Conservation (phyloP, 768 basidiomycete species). For the Termitomyces sp. region DNA sequence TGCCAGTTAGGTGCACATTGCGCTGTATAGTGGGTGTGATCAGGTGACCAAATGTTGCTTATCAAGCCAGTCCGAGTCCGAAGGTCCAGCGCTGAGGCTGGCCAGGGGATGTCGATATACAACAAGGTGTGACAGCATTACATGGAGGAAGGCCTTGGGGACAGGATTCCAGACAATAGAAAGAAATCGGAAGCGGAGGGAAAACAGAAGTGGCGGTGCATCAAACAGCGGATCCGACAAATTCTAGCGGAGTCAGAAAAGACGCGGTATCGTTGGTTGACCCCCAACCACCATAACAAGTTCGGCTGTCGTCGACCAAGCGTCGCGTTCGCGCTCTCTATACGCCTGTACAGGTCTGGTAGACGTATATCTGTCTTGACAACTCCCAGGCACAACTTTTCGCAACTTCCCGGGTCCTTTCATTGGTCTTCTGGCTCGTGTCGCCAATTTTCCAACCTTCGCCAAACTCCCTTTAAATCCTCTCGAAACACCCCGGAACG, state of each 20-base stretch:
- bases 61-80: not conserved
- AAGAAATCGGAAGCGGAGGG: not conserved
- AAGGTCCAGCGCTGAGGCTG: not conserved
- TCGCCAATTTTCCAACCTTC: conserved; percentile 25
- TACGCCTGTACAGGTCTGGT: conserved; percentile 19
- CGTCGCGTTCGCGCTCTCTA: conserved; percentile 23
- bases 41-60: not conserved
- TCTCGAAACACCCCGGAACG: conserved; percentile 24
- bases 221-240: conserved; percentile 28
- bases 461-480: conserved; percentile 27
- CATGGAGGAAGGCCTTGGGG: not conserved
- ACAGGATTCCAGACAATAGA: too few relatives aligned
- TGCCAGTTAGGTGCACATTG: too few relatives aligned
- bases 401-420: conserved; percentile 25
- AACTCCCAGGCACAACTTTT: conserved; percentile 19
- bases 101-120: not conserved
- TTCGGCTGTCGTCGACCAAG: conserved; percentile 24
- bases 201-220: conserved; percentile 10
- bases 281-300: conserved; percentile 40
- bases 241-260: conserved; percentile 45
- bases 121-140: too few relatives aligned
- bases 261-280: conserved; percentile 41
- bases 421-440: conserved; percentile 21
- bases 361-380: conserved; percentile 15
- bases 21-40: not conserved